phyloP scores from a whole-genome alignment of 2,329 filamentous ascomycete genomes.

The Bipolaris sorokiniana region DNA sequence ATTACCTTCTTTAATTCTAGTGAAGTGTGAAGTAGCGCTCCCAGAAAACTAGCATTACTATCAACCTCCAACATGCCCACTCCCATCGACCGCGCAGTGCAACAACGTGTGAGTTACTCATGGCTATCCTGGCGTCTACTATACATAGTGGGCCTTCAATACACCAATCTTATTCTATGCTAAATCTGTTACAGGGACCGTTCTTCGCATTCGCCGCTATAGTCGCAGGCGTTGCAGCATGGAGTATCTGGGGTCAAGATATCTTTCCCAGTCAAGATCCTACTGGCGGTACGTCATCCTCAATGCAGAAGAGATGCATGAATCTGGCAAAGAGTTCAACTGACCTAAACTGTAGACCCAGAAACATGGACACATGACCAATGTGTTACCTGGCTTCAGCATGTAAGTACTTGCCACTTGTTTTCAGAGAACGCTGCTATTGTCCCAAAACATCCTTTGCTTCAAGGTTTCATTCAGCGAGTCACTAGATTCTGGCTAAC shows the following conservation, averaged over 20 bases:
- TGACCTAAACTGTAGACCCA: constrained; percentile 57
- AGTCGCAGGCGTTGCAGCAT: constrained; percentile 79
- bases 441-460: neutral
- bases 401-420: constrained; percentile 63
- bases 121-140: constrained; percentile 29
- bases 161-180: neutral
- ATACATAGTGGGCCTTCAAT: constrained; percentile 28
- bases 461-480: neutral
- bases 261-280: constrained; percentile 84
- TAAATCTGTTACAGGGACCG: constrained; percentile 32
- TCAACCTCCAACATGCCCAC: constrained; percentile 53
- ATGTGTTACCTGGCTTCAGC: constrained; percentile 78
- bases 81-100: constrained; percentile 56
- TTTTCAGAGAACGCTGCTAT: neutral
- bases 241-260: constrained; percentile 84
- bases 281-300: constrained; percentile 67
- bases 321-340: neutral
- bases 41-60: neutral
- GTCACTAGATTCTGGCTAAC: neutral
- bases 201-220: constrained; percentile 72
- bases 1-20: neutral
- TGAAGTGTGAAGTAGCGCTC: neutral
- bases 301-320: neutral
- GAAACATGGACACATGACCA: constrained; percentile 80
- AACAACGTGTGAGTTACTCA: constrained; percentile 49